Base-by-base conservation (phyloP, 495 filamentous ascomycete species). In the Emericellopsis terricola region DNA sequence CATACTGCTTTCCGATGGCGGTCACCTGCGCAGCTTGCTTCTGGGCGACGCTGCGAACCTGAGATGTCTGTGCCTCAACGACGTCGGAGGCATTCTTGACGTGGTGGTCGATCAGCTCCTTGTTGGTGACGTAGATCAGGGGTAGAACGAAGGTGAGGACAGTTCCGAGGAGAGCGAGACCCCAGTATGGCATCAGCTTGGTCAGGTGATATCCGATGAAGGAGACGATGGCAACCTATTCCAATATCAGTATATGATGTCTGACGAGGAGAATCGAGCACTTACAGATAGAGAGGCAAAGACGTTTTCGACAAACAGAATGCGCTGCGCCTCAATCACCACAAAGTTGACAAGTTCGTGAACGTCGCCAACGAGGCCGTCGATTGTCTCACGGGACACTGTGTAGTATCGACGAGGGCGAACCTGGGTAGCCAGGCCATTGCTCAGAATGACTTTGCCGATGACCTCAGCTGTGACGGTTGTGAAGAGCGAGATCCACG, bases 301-400 rank as follows among this genome's bases (percentile, higher is more conserved):
- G 32, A 92, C 63, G 48, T 96, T 96, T 73, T 99, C 89, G 33
- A 76, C 89, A 44, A 92, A 99, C 35, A 96, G 44, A 46, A 99
- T 71, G 39, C 91, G 75, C 69, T 99, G 89, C 52, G 81, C 75
- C 60, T 99, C 89, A 42, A 99, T 84, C 42, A 94, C 67, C 59
- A 94, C 84, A 61, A 99, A 99, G 68, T 99, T 94, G 57, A 86
- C 59, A 31, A 99, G 64, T 56, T 94, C 85, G 51, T 87, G 79
- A 19, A 87, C 50, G 48, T 96, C 89, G 41, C 83, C 85, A 34
- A 85, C 64, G 11, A 83, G 47, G 35, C 65, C 59, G 45, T 96
- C 82, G 10, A 93, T 60, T 7, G 80, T 81, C 43, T 89, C 81
- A 45, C 78, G 72, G 8, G 85, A 76, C 26, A 99, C 64, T 17